Percentiles rank a stretch among this genome's conserved stretches.
Conservation (phyloP, 371 early-diverging fungal species). For the Actinomucor elegans region DNA sequence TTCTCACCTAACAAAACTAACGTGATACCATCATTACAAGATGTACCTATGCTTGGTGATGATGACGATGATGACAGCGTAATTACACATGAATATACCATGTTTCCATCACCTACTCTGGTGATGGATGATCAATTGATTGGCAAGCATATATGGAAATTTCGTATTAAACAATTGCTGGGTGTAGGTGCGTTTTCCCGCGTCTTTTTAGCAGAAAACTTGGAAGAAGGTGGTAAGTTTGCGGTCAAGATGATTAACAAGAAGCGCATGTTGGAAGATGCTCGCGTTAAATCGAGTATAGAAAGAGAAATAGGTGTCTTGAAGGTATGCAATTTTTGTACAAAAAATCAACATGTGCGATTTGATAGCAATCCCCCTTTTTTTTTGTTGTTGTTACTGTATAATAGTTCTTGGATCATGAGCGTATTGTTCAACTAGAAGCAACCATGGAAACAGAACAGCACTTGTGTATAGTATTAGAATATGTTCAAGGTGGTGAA, state of each 20-base stretch:
- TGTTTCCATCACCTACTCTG: slow-evolving; percentile 5
- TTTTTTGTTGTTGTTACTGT: too few species aligned
- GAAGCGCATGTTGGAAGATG: slow-evolving; percentile 16
- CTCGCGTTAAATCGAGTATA: slow-evolving; percentile 22
- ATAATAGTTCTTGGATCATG: slow-evolving; percentile 49
- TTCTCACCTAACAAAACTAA: slow-evolving; percentile 27
- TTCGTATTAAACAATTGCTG: slow-evolving; percentile 18
- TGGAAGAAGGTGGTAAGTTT: slow-evolving; percentile 12
- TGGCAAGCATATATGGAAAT: slow-evolving; percentile 26
- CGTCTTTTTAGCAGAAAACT: slow-evolving; percentile 27
- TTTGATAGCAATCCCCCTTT: not conserved
- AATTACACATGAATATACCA: slow-evolving; percentile 4
- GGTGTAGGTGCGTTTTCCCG: slow-evolving; percentile 31
- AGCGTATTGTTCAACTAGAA: slow-evolving; percentile 62
- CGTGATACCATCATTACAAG: slow-evolving; percentile 31
- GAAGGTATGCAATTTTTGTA: slow-evolving; percentile 12
- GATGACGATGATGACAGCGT: slow-evolving; percentile 20
- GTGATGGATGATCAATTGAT: slow-evolving; percentile 10
- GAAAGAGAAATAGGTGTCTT: slow-evolving; percentile 31
- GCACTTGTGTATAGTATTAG: slow-evolving; percentile 49
- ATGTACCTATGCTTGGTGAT: slow-evolving; percentile 41
- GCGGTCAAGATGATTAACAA: slow-evolving; percentile 30
- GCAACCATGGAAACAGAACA: slow-evolving; percentile 63
- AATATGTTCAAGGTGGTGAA: slow-evolving; percentile 29
- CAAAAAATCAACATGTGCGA: not conserved